These are phyloP conservation scores for Gremmenia infestans DNA, from an alignment of 2,329 filamentous ascomycete species.

Conservation along the genomic window DNA sequence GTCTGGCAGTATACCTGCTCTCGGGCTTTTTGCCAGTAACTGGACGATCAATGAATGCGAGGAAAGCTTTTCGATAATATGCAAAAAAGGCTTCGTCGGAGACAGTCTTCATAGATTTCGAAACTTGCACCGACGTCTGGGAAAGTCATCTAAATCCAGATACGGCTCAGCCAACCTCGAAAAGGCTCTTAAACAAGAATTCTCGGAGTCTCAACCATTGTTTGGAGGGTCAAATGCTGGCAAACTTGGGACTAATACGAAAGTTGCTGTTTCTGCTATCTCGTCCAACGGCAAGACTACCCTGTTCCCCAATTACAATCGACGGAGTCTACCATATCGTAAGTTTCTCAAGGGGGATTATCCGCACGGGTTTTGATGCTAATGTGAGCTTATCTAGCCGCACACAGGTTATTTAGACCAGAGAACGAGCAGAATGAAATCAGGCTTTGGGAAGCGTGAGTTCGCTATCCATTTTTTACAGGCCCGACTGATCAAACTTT, in stretches of 20 bases:
- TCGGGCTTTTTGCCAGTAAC: not conserved
- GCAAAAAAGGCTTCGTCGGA: not conserved
- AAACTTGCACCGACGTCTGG: not conserved
- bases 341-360: not conserved
- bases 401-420: not conserved
- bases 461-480: not conserved
- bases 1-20: not conserved
- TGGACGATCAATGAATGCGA: not conserved
- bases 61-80: not conserved
- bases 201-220: not conserved
- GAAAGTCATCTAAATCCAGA: not conserved
- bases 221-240: not conserved
- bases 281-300: not conserved
- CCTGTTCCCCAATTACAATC: not conserved
- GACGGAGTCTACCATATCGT: not conserved
- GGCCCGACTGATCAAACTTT: not conserved
- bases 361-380: not conserved
- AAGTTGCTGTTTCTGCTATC: not conserved
- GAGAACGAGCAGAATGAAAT: not conserved
- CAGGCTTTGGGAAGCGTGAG: conserved; percentile 1
- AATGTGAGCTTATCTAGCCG: not conserved
- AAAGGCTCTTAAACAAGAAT: not conserved
- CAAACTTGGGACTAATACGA: not conserved
- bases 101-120: not conserved
- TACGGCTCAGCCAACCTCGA: not conserved